Evolutionary conservation across 148 eudicot genomes (phyloP), one percentile per base, ranked within the genome.

Genomic region (Persicaria maculosa): DNA sequence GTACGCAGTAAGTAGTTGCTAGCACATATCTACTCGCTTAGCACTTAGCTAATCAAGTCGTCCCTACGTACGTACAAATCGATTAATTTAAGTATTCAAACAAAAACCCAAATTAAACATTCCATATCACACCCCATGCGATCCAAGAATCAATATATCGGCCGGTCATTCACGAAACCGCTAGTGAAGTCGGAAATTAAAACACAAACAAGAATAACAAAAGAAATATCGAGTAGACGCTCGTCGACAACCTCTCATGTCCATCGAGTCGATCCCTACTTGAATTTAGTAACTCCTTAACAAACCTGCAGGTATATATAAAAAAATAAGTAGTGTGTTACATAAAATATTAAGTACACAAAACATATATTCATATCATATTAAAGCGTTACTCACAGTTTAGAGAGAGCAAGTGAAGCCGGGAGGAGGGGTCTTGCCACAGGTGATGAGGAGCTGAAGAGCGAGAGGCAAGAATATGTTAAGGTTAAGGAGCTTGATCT

Each of bases 391-490:
- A 31, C 68, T 15, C 40, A 6, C 45, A n/a, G 52, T n/a, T 77
- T 85, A 93, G 70, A 88, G 67, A 72, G 91, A 47, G 86, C 98
- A 93, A 70, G 91, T 91, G 88, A 83, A 93, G 50, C 98, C 98
- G 72, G 98, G 90, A 43, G 97, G 98, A 19, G 97, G 93, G 10
- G 88, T 79, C 83, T 93, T 91, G 58, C 98, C 98, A 81, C 97
- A 93, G 81, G 93, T 88, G 85, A 89, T 68, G 57, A 93, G 98
- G 4, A 93, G 87, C 76, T 93, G 86, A 79, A 93, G 94, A 73
- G 97, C 98, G 74, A 93, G 55, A 5, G 98, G 98, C 9, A 88
- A 80, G 77, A 74, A 93, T 7, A 91, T 58, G 14, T 88, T 88
- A 8, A 93, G 84, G 80, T 89, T 88, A 20, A 93, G 88, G 17